phyloP scores from a whole-genome alignment of 2,329 filamentous ascomycete genomes.

The Beauveria sp. region DNA sequence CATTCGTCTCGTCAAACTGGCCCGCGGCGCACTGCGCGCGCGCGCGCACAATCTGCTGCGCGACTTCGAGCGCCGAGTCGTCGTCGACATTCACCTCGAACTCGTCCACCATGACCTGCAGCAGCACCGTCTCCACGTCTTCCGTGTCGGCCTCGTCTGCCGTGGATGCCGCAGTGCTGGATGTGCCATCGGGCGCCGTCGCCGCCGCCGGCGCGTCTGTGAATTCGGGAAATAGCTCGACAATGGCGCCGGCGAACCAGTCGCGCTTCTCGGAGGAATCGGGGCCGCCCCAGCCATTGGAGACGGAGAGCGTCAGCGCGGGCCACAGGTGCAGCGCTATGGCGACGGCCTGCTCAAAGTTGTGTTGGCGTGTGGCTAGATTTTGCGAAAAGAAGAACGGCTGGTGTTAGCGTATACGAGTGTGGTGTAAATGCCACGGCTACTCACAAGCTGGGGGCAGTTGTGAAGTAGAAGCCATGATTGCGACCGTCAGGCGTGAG shows the following conservation, averaged over 20 bases:
- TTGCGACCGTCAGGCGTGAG: constrained; percentile 6
- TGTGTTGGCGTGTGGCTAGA: constrained; percentile 47
- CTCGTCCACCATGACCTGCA: constrained; percentile 91
- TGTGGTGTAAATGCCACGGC: neutral
- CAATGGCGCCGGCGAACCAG: constrained; percentile 87
- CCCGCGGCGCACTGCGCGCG: constrained; percentile 57
- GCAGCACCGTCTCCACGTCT: constrained; percentile 75
- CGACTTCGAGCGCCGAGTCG: constrained; percentile 69
- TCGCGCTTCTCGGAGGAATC: constrained; percentile 82
- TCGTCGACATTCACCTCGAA: constrained; percentile 92
- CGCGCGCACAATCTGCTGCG: constrained; percentile 62
- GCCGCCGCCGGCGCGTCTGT: constrained; percentile 25
- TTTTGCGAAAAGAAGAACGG: neutral
- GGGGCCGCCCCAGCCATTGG: constrained; percentile 81
- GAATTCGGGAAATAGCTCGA: constrained; percentile 71
- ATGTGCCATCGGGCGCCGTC: constrained; percentile 16
- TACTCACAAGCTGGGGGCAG: constrained; percentile 15
- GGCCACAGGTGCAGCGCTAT: constrained; percentile 85
- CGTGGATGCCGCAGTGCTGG: constrained; percentile 3
- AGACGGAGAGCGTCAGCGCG: constrained; percentile 76
- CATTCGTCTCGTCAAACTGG: constrained; percentile 56
- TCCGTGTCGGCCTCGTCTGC: constrained; percentile 56
- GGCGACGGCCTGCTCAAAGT: constrained; percentile 82
- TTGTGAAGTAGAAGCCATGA: constrained; percentile 7
- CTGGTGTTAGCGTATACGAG: neutral